Conservation (phyloP, 345 rosid species). For the Citrus mangshanensis region DNA sequence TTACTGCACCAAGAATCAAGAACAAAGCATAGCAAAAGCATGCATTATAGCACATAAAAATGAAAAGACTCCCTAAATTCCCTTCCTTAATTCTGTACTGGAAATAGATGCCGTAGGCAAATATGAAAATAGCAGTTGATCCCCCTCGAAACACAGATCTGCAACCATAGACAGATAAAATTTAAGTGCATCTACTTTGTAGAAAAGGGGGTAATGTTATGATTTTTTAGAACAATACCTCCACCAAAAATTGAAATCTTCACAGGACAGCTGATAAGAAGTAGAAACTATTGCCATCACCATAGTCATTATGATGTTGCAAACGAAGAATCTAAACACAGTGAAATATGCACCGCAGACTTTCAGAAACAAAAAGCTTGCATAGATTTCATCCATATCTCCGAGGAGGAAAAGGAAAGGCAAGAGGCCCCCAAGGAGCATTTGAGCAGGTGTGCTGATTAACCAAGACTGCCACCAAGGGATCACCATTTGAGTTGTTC, state of each 20-base stretch:
- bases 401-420: neutral
- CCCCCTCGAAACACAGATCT: constrained; percentile 9
- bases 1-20: too few species aligned
- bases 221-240: neutral
- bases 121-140: constrained; percentile 1
- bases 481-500: too few species aligned
- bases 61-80: too few species aligned
- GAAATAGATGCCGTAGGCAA: constrained; percentile 5
- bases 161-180: neutral
- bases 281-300: neutral
- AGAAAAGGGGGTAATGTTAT: neutral
- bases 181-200: neutral
- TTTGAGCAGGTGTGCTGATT: neutral
- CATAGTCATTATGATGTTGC: neutral
- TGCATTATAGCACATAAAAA: too few species aligned
- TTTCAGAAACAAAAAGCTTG: neutral
- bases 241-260: neutral
- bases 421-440: constrained; percentile 7
- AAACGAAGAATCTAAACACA: neutral
- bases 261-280: neutral
- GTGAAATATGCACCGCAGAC: neutral
- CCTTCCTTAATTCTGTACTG: neutral
- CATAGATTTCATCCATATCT: neutral
- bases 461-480: neutral
- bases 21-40: too few species aligned